Conservation (phyloP, 2,329 filamentous ascomycete species). For the Phialocephala subalpina region DNA sequence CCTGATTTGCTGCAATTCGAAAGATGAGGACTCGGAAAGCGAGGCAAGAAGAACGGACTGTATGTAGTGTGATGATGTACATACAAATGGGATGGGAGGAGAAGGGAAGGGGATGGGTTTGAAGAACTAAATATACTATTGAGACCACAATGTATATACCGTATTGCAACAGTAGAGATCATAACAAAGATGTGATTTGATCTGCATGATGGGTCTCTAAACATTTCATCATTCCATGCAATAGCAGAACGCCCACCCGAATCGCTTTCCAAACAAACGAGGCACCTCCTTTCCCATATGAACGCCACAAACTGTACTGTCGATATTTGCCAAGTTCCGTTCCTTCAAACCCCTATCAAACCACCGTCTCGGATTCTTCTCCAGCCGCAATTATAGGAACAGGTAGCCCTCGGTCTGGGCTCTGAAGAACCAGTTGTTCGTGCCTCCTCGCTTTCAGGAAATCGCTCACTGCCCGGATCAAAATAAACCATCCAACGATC, state of each 20-base stretch:
- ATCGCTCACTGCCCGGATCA: constrained; percentile 92
- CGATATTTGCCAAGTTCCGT: constrained; percentile 9
- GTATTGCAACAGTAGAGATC: not conserved
- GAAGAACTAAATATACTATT: not conserved
- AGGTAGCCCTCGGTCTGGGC: constrained; percentile 85
- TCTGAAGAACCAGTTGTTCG: constrained; percentile 92
- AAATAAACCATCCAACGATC: constrained; percentile 97
- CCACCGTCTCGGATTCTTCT: constrained; percentile 79
- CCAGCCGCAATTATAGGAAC: constrained; percentile 88
- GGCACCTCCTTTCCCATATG: constrained; percentile 18
- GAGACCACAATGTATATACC: constrained; percentile 5
- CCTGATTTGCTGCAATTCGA: constrained; percentile 11
- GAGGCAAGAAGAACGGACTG: not conserved
- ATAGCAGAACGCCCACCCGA: constrained; percentile 25
- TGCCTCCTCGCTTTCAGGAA: constrained; percentile 88
- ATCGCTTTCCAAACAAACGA: constrained; percentile 14
- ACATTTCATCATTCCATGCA: constrained; percentile 12
- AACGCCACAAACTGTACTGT: constrained; percentile 16
- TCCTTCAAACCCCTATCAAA: constrained; percentile 54
- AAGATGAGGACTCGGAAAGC: too few species aligned
- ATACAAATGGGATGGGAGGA: too few species aligned
- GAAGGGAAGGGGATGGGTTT: not conserved
- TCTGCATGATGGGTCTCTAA: not conserved
- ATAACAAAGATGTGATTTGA: constrained; percentile 11
- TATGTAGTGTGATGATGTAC: too few species aligned